Conservation (phyloP, 345 rosid genomes). For the Salix exigua region DNA sequence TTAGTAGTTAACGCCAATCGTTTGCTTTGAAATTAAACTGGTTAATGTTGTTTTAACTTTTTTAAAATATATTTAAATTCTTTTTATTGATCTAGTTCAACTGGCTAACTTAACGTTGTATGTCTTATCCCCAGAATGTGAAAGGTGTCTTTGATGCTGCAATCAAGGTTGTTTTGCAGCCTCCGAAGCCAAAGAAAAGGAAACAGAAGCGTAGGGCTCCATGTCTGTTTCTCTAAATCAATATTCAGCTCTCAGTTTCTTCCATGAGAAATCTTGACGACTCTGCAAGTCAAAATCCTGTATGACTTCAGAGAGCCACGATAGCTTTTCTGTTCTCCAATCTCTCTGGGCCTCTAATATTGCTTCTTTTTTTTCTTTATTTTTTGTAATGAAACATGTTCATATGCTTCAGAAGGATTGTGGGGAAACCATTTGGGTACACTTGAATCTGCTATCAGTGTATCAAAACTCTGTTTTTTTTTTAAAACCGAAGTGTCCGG, state of each 20-base stretch:
- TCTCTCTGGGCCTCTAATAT: background rate
- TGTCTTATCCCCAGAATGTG: conserved; percentile 32
- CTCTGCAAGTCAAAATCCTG: background rate
- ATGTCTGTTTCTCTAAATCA: conserved; percentile 36
- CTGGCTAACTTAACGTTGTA: background rate
- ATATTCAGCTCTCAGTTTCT: background rate
- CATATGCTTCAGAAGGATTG: background rate
- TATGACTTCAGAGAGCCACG: background rate
- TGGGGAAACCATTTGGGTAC: background rate
- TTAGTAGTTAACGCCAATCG: background rate
- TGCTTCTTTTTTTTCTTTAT: background rate
- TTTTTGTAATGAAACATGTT: background rate
- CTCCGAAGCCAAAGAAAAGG: conserved; percentile 46
- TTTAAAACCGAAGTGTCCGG: too few relatives aligned
- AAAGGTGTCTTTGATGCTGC: conserved; percentile 51
- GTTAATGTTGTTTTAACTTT: too few relatives aligned
- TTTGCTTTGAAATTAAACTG: background rate
- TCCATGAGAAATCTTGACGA: background rate
- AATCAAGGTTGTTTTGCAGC: conserved; percentile 53
- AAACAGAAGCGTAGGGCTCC: conserved; percentile 22
- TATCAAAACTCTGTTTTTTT: background rate
- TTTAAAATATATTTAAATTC: too few relatives aligned
- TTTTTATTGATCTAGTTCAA: too few relatives aligned
- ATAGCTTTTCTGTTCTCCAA: background rate
- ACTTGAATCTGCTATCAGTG: background rate